Evolutionary conservation across 1,139 yeast genomes (phyloP).

Genomic region (Scheffersomyces lignicola): DNA sequence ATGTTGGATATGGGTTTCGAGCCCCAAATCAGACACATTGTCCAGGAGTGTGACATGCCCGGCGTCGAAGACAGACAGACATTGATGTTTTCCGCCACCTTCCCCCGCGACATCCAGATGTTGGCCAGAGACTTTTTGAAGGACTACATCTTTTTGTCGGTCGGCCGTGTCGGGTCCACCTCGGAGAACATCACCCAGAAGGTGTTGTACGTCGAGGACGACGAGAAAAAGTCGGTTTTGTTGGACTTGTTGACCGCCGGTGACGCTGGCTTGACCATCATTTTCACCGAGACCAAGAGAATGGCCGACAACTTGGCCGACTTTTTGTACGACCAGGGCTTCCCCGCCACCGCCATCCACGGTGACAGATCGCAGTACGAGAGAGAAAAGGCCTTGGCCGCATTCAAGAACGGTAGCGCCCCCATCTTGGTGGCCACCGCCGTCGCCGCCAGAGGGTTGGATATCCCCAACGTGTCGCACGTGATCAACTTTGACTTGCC

Average conservation of each 20-base stretch:
- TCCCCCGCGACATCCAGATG: slow-evolving; percentile 96
- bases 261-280: slow-evolving; percentile 83
- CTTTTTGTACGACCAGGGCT: slow-evolving; percentile 81
- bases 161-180: slow-evolving; percentile 98
- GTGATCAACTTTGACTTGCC: slow-evolving; percentile 97
- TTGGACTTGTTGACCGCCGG: slow-evolving; percentile 81
- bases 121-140: slow-evolving; percentile 96
- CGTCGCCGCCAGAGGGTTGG: slow-evolving; percentile 99
- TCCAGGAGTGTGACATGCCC: slow-evolving; percentile 98
- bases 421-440: slow-evolving; percentile 97
- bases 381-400: slow-evolving; percentile 94
- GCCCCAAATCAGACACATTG: slow-evolving; percentile 98
- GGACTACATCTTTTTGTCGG: slow-evolving; percentile 93
- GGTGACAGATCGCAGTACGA: slow-evolving; percentile 98
- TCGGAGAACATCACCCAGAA: slow-evolving; percentile 96
- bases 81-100: slow-evolving; percentile 96
- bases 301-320: slow-evolving; percentile 97
- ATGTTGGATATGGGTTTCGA: slow-evolving; percentile 99
- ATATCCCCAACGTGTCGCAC: slow-evolving; percentile 97
- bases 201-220: slow-evolving; percentile 89
- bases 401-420: slow-evolving; percentile 82
- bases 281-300: slow-evolving; percentile 97
- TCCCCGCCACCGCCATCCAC: slow-evolving; percentile 97
- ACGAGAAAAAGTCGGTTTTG: slow-evolving; percentile 88
- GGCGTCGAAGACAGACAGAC: slow-evolving; percentile 90